Evolutionary conservation across 345 rosid genomes (phyloP).

Genomic region (Turnera subulata): DNA sequence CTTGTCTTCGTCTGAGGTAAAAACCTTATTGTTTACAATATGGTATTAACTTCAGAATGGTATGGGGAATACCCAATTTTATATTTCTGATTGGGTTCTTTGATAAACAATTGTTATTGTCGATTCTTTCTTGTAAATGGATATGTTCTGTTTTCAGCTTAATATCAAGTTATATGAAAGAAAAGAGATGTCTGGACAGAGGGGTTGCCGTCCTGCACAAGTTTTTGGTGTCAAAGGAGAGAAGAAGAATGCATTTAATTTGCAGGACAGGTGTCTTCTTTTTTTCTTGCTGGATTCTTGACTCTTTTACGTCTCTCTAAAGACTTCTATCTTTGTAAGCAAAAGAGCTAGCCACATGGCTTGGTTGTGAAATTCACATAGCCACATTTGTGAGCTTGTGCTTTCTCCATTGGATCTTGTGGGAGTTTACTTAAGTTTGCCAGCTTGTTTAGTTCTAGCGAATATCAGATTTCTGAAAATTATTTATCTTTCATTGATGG

Average conservation of each 20-base stretch:
- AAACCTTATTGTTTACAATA: background rate
- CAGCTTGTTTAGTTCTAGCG: background rate
- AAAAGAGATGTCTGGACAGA: conserved; percentile 73
- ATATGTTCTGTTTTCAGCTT: conserved; percentile 43
- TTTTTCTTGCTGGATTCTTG: background rate
- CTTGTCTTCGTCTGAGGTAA: conserved; percentile 66
- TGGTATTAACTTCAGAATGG: background rate
- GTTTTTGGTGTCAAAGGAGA: conserved; percentile 44
- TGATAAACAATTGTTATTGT: background rate
- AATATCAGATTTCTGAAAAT: too few relatives aligned
- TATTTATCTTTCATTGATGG: too few relatives aligned
- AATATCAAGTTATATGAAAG: conserved; percentile 51
- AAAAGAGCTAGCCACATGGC: too few relatives aligned
- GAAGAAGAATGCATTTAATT: conserved; percentile 20
- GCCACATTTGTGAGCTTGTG: too few relatives aligned
- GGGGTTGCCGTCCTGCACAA: conserved; percentile 55
- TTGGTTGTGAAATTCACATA: too few relatives aligned
- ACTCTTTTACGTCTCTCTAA: too few relatives aligned
- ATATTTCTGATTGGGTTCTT: background rate
- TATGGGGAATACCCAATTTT: background rate
- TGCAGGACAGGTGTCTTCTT: conserved; percentile 39
- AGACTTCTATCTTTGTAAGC: too few relatives aligned
- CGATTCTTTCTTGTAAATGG: background rate
- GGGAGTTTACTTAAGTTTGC: background rate
- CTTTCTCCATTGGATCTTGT: background rate